phyloP scores from a whole-genome alignment of 2,329 filamentous ascomycete species.

The Diaporthe eres region DNA sequence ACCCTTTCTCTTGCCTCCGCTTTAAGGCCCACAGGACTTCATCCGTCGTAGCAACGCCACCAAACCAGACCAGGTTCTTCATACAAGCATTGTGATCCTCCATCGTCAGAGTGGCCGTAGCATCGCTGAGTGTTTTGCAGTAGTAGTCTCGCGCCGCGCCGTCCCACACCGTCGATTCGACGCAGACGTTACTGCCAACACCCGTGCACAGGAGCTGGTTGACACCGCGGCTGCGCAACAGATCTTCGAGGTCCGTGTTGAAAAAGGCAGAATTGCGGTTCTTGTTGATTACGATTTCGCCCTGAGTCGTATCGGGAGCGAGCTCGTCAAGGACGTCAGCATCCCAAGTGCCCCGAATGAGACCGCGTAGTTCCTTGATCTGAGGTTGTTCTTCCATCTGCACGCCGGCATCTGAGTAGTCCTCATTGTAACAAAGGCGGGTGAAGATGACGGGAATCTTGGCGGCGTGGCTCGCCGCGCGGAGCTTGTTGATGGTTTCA shows the following conservation, averaged over 20 bases:
- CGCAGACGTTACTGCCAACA: constrained; percentile 2
- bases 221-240: neutral
- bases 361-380: neutral
- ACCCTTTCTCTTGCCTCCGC: neutral
- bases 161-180: constrained; percentile 7
- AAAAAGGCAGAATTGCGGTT: neutral
- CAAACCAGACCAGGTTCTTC: neutral
- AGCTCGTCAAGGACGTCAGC: neutral
- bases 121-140: constrained; percentile 3
- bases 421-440: constrained; percentile 2
- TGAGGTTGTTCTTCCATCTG: neutral
- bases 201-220: constrained; percentile 1
- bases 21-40: neutral
- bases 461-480: constrained; percentile 8
- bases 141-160: neutral
- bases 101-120: constrained; percentile 1
- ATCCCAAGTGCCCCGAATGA: neutral
- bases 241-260: neutral
- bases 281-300: neutral
- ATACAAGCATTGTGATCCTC: neutral
- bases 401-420: constrained; percentile 13
- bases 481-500: constrained; percentile 10
- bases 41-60: neutral
- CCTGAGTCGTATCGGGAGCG: neutral
- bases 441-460: constrained; percentile 4